Evolutionary conservation across 495 filamentous ascomycete genomes (phyloP).

Genomic region (Lepidopterella palustris): DNA sequence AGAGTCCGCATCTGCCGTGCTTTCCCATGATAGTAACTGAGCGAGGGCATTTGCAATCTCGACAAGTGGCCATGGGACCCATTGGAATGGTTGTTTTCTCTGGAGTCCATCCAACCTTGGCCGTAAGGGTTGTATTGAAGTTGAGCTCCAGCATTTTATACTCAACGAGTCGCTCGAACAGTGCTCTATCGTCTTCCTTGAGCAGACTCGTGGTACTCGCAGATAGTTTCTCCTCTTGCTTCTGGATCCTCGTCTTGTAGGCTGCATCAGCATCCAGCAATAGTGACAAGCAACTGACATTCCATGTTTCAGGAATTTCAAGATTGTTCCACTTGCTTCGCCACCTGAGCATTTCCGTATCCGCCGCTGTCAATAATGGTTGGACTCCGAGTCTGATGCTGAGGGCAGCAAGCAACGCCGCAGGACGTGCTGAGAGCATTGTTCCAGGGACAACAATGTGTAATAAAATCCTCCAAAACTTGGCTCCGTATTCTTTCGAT

Average conservation of each 20-base stretch:
- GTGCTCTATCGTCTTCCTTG: slow-evolving; percentile 28
- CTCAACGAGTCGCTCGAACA: slow-evolving; percentile 41
- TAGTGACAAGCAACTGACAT: slow-evolving; percentile 38
- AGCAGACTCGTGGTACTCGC: slow-evolving; percentile 23
- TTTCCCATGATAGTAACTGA: slow-evolving; percentile 44
- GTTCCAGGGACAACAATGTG: slow-evolving; percentile 43
- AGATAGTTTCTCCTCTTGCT: background rate
- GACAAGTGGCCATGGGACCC: slow-evolving; percentile 39
- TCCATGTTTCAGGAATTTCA: slow-evolving; percentile 44
- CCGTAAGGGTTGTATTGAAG: slow-evolving; percentile 36
- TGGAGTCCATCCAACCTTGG: slow-evolving; percentile 40
- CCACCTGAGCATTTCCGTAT: slow-evolving; percentile 37
- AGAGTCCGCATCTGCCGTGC: slow-evolving; percentile 38
- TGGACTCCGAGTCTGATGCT: slow-evolving; percentile 40
- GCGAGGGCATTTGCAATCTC: slow-evolving; percentile 38
- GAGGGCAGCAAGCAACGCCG: slow-evolving; percentile 42
- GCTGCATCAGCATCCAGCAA: slow-evolving; percentile 41
- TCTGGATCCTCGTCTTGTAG: slow-evolving; percentile 21
- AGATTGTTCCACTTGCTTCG: slow-evolving; percentile 40
- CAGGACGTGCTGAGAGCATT: slow-evolving; percentile 38
- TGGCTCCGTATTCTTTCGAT: slow-evolving; percentile 24
- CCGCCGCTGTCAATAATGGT: slow-evolving; percentile 36
- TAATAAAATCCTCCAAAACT: slow-evolving; percentile 43
- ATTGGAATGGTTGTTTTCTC: slow-evolving; percentile 36
- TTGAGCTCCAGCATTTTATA: slow-evolving; percentile 45